Base-by-base conservation (phyloP, 2,329 filamentous ascomycete genomes). In the Colletotrichum lini region DNA sequence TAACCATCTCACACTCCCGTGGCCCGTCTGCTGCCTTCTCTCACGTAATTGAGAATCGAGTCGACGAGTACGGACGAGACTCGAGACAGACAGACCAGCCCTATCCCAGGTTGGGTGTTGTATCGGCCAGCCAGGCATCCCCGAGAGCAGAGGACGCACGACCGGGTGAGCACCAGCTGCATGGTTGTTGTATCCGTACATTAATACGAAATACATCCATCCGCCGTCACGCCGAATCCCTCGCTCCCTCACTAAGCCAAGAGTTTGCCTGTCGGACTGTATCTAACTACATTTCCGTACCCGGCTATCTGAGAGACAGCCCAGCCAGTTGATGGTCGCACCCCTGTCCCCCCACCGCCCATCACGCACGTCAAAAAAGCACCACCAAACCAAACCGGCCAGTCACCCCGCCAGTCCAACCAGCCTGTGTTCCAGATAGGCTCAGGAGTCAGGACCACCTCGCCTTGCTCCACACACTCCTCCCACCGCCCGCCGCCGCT, bases 361-460 rank as follows among this genome's bases (percentile, higher is more conserved):
- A 72, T 70, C 70, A 72, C 70, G 49, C 70, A 70, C 65, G 66
- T 70, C 66, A 70, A 30, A 5, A n/a, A 30, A 65, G 21, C 47
- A 70, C 35, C 66, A 70, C 21, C 60, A 69, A 60, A 49, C 58
- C 58, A 70, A 60, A 49, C 58, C 58, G 67, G 56, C 65, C 65
- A 71, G 68, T 59, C 65, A 59, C 63, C 44, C 63, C 21, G 42
- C 67, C 67, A 62, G 63, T 56, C 50, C 40, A 52, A 45, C 65
- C 57, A 50, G 47, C 58, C 58, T 59, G 58, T 65, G 38, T 57
- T 45, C 68, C 58, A 38, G 68, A 63, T 65, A 68, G 65, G 50
- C 64, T 56, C 50, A 67, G 65, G 65, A 62, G 57, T 56, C 56
- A 67, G 65, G 65, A 62, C 61, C 53, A 65, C 61, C 47, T 69